Evolutionary conservation across 129 eudicot genomes (phyloP), one percentile per base, ranked within the genome.

Genomic region (Tanacetum coccineum): DNA sequence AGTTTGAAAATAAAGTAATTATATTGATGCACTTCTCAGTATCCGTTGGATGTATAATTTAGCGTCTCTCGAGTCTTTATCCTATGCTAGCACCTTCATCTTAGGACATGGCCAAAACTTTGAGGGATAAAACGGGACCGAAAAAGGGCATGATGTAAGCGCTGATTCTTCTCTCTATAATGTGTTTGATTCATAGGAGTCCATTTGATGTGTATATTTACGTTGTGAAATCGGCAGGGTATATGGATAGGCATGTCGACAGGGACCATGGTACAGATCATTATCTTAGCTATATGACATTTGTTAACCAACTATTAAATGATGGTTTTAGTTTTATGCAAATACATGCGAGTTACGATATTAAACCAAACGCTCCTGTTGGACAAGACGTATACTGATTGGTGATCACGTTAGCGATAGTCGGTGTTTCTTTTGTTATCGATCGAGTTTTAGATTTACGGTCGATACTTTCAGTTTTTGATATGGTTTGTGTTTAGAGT

Each of bases 281-380:
- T 71, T 1, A 60, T 56, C 25, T 54, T 55, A 13, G 11, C 13
- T 14, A 13, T 19, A 62, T 4, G 13, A 45, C 13, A 0, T 51
- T 62, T 42, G 13, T 42, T 13, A 62, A 40, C 3, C n/a, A 19
- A 10, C 6, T 15, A 42, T 28, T 44, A 10, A 11, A 36, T 36
- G 36, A 22, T 9, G 40, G 44, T 53, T 54, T 22, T 67, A 3
- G 58, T 18, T 4, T 52, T 44, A 9, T 62, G 80, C 80, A 87
- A 89, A 83, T 87, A 87, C 74, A 80, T 84, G 84, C 87, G 95
- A 68, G 84, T 87, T 15, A 81, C 63, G 40, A 84, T 84, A 11
- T 62, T 84, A 25, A 54, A 56, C 0, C 84, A 81, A 58, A 80
- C 90, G 65, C 62, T 64, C 0, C 42, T 28, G 5, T 20, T 26